Evolutionary conservation across 2,329 filamentous ascomycete species (phyloP).

Genomic region (Nigrospora oryzae): DNA sequence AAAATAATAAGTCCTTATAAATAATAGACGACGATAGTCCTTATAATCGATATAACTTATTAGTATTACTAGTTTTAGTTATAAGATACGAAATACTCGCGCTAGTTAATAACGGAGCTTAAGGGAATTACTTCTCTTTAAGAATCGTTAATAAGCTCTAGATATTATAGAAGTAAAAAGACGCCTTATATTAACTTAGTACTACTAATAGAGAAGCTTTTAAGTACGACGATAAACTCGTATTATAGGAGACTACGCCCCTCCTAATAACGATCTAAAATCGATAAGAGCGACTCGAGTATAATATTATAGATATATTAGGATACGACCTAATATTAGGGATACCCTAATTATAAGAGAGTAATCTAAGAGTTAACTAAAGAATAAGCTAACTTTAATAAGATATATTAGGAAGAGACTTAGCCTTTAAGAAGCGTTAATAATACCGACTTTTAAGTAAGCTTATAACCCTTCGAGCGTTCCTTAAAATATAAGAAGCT

Average conservation of each 20-base stretch:
- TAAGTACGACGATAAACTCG: not conserved
- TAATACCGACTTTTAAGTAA: not conserved
- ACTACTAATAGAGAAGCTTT: not conserved
- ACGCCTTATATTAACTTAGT: not conserved
- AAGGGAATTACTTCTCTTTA: not conserved
- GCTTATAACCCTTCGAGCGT: not conserved
- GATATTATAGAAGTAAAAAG: not conserved
- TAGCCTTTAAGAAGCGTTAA: not conserved
- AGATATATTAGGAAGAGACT: not conserved
- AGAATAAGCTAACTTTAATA: not conserved
- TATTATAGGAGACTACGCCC: not conserved
- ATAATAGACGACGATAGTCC: no score
- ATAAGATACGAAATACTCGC: no score
- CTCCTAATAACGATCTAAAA: not conserved
- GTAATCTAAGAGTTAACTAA: not conserved
- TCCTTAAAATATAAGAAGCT: not conserved
- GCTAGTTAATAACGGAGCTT: not conserved
- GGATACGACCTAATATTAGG: not conserved
- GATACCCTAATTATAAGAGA: not conserved
- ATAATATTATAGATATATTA: not conserved
- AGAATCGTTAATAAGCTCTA: not conserved
- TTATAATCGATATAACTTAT: no score
- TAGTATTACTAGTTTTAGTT: no score
- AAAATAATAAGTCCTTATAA: no score
- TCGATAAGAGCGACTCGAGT: not conserved